These are phyloP conservation scores for Cynara cardunculus DNA, from an alignment of 129 eudicot species.

Conservation along the genomic window DNA sequence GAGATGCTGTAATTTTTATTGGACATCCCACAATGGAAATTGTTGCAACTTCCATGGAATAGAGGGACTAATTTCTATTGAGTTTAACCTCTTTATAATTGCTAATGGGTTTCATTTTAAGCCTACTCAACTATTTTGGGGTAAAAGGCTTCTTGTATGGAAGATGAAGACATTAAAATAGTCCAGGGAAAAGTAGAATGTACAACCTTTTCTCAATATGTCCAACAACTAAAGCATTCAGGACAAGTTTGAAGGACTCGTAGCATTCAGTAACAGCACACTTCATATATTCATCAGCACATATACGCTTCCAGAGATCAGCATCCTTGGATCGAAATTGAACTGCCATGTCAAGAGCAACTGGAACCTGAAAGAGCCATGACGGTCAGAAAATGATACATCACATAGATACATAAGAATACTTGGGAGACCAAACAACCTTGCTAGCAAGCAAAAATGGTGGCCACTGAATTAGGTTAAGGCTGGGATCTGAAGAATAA, in stretches of 20 bases:
- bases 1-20: too few relatives aligned
- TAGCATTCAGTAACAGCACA: conserved; percentile 98
- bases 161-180: conserved; percentile 15
- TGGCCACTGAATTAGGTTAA: conserved; percentile 93
- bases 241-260: conserved; percentile 89
- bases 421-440: conserved; percentile 35
- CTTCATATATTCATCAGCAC: conserved; percentile 94
- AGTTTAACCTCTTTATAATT: background rate
- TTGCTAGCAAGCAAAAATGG: conserved; percentile 97
- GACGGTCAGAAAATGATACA: conserved; percentile 20
- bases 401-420: conserved; percentile 10
- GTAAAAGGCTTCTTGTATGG: conserved; percentile 6
- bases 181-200: conserved; percentile 18
- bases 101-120: background rate
- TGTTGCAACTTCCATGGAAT: background rate
- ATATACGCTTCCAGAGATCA: conserved; percentile 97
- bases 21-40: background rate
- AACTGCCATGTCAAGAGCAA: conserved; percentile 97
- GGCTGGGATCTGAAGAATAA: conserved; percentile 87
- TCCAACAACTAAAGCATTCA: conserved; percentile 77
- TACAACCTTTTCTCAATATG: conserved; percentile 90
- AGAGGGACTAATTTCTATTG: conserved; percentile 1
- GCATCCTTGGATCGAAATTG: conserved; percentile 78
- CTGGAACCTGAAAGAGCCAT: conserved; percentile 66
- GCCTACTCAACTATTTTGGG: conserved; percentile 11